Percentiles rank a stretch among this genome's conserved stretches.
phyloP scores from a whole-genome alignment of 1,139 yeast genomes.

The Debaryomycetaceae sp. region DNA sequence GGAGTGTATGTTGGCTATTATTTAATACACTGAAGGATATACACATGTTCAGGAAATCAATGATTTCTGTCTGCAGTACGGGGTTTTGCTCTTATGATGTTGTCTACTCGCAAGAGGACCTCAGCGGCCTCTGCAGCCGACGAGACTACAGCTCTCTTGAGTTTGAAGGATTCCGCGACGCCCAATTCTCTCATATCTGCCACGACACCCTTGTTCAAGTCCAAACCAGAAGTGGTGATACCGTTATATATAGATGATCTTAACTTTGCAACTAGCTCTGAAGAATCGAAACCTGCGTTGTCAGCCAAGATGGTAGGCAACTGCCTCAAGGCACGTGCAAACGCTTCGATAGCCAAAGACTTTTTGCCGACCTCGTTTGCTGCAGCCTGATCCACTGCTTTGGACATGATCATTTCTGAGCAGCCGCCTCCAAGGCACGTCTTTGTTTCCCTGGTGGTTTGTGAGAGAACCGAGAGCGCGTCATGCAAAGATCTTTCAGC shows the following conservation, averaged over 20 bases:
- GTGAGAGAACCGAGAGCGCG: conserved; percentile 92
- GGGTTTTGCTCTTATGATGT: conserved; percentile 94
- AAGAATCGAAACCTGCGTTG: conserved; percentile 94
- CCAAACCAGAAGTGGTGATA: conserved; percentile 86
- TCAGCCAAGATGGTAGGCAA: conserved; percentile 94
- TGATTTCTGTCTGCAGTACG: conserved; percentile 85
- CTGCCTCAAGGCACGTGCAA: conserved; percentile 91
- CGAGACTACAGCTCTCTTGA: conserved; percentile 92
- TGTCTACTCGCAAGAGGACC: conserved; percentile 89
- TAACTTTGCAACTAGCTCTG: conserved; percentile 85
- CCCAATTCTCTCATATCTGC: conserved; percentile 96
- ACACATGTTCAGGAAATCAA: not conserved
- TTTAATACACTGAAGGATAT: no score
- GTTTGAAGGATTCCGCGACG: conserved; percentile 84
- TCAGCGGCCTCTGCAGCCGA: conserved; percentile 98
- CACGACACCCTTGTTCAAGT: conserved; percentile 74
- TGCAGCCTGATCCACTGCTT: conserved; percentile 94
- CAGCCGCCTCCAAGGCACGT: conserved; percentile 98
- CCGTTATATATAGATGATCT: conserved; percentile 94
- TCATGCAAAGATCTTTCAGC: conserved; percentile 94
- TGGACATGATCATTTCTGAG: conserved; percentile 96
- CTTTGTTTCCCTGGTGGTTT: conserved; percentile 91
- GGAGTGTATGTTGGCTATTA: no score
- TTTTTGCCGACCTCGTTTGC: conserved; percentile 93
- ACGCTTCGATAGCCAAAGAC: conserved; percentile 90